Evolutionary conservation across 768 basidiomycete species (phyloP).

Genomic region (Cystofilobasidium macerans): DNA sequence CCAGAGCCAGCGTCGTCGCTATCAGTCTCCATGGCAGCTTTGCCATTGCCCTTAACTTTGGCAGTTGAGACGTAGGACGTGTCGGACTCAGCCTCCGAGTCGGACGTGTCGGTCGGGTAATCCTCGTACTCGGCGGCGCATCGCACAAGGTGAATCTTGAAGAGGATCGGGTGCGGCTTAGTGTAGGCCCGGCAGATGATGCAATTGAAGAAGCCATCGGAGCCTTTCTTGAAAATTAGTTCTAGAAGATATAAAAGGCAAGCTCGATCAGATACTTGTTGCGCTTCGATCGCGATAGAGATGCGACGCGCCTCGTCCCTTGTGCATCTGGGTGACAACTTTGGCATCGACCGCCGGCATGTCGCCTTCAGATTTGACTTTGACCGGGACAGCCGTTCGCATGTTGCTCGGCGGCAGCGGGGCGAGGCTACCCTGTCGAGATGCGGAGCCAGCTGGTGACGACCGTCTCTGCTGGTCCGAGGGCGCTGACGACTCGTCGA

Average conservation of each 20-base stretch:
- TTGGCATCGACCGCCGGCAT: background rate
- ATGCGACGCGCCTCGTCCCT: background rate
- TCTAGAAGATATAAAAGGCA: background rate
- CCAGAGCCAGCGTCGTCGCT: background rate
- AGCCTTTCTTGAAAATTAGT: background rate
- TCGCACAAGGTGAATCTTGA: background rate
- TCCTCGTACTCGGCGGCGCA: background rate
- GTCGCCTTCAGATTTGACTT: background rate
- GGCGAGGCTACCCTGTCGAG: background rate
- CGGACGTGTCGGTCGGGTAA: background rate
- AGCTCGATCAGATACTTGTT: background rate
- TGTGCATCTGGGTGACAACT: background rate
- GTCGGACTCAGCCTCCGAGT: background rate
- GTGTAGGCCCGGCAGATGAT: background rate
- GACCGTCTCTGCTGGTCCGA: no score
- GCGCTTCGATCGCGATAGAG: no score
- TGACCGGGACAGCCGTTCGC: background rate
- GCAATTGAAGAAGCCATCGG: background rate
- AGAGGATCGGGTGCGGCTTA: background rate
- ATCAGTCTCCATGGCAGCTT: background rate
- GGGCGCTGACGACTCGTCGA: background rate
- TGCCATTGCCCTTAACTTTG: background rate
- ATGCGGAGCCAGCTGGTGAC: no score
- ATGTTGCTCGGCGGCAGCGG: slow-evolving; percentile 1
- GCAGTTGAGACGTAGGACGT: background rate